Percentiles rank a stretch among this genome's conserved stretches.
phyloP scores from a whole-genome alignment of 2,329 filamentous ascomycete species.

The Pseudohalonectria lignicola region DNA sequence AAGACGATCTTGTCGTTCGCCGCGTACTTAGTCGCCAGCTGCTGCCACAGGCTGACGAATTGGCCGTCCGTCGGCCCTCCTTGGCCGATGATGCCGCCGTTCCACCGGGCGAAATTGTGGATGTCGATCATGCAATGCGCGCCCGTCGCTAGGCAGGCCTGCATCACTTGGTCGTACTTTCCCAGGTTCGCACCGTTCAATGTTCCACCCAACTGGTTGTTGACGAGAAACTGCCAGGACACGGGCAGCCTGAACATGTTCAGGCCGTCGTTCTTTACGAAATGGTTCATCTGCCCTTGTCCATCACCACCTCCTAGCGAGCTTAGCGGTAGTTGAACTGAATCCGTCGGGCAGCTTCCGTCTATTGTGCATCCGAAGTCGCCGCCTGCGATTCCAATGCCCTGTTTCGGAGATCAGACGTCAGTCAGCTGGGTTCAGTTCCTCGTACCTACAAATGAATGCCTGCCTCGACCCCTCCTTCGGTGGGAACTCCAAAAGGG shows the following conservation, averaged over 20 bases:
- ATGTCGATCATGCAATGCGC: constrained; percentile 40
- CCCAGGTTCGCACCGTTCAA: constrained; percentile 28
- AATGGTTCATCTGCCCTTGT: constrained; percentile 42
- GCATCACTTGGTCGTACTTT: constrained; percentile 36
- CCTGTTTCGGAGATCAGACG: background rate
- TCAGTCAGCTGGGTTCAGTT: no score
- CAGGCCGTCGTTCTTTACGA: constrained; percentile 37
- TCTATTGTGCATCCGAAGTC: constrained; percentile 32
- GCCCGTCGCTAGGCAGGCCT: constrained; percentile 35
- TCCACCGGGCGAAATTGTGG: constrained; percentile 49
- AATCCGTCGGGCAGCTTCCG: constrained; percentile 22
- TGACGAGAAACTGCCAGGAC: constrained; percentile 39
- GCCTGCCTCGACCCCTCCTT: no score
- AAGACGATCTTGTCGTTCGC: constrained; percentile 43
- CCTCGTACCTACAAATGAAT: no score
- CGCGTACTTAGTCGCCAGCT: constrained; percentile 47
- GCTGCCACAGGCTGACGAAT: constrained; percentile 50
- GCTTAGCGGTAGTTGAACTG: constrained; percentile 18
- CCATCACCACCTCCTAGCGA: constrained; percentile 19
- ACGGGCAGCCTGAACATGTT: constrained; percentile 46
- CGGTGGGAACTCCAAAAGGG: no score
- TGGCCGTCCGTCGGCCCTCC: constrained; percentile 49
- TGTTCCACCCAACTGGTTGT: constrained; percentile 26
- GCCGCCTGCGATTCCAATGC: constrained; percentile 26
- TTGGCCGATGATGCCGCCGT: constrained; percentile 53